Evolutionary conservation across 2,329 filamentous ascomycete genomes (phyloP).

Genomic region (Claviceps capensis): DNA sequence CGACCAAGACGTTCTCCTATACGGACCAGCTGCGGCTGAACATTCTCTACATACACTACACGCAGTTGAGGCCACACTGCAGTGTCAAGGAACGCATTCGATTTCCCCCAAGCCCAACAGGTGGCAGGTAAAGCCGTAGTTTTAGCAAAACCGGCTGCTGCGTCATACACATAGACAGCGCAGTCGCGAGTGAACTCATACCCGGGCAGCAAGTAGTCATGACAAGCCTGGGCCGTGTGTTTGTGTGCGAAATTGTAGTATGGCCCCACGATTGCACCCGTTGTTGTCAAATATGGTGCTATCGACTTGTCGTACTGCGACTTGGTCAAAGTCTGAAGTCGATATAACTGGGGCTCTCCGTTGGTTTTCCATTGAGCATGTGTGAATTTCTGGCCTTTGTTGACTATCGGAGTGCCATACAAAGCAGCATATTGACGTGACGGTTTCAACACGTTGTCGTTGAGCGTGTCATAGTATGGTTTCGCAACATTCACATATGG

Average conservation of each 20-base stretch:
- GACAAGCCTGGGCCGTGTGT: constrained; percentile 53
- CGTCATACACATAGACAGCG: constrained; percentile 51
- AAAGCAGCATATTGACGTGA: constrained; percentile 50
- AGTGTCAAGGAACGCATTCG: constrained; percentile 56
- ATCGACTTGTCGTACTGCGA: constrained; percentile 57
- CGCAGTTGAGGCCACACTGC: constrained; percentile 72
- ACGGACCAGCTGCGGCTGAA: constrained; percentile 86
- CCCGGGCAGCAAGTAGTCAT: constrained; percentile 59
- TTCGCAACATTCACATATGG: constrained; percentile 65
- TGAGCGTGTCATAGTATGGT: constrained; percentile 57
- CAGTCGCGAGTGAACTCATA: constrained; percentile 67
- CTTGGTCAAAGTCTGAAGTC: constrained; percentile 46
- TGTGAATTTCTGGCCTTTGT: constrained; percentile 52
- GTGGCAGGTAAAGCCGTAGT: constrained; percentile 60
- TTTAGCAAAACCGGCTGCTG: constrained; percentile 51
- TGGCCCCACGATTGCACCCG: constrained; percentile 44
- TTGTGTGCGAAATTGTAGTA: constrained; percentile 56
- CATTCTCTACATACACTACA: constrained; percentile 74
- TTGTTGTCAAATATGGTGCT: constrained; percentile 58
- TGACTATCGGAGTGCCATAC: constrained; percentile 62
- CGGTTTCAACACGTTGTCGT: constrained; percentile 56
- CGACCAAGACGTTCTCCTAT: constrained; percentile 81
- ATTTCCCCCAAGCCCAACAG: constrained; percentile 55
- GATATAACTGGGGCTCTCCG: constrained; percentile 59
- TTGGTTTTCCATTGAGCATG: constrained; percentile 65